Evolutionary conservation across 2,329 filamentous ascomycete genomes (phyloP).

Genomic region (Didymella keratinophila): DNA sequence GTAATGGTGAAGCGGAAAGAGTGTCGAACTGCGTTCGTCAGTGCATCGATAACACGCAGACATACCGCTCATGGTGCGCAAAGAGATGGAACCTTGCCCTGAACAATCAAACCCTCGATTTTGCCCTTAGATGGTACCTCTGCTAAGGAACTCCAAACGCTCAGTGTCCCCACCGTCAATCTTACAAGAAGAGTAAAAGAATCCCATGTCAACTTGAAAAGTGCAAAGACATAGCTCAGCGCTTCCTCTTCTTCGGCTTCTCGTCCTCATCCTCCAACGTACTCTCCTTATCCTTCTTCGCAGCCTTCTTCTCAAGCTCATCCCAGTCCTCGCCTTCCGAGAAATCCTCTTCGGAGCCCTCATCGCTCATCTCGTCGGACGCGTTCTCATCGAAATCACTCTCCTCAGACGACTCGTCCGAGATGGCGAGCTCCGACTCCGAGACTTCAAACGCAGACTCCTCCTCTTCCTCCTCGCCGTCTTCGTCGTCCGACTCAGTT

Average conservation of each 20-base stretch:
- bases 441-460: constrained; percentile 92
- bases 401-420: constrained; percentile 82
- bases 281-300: constrained; percentile 67
- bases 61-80: background rate
- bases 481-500: constrained; percentile 86
- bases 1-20: background rate
- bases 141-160: constrained; percentile 15
- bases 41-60: no score
- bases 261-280: constrained; percentile 62
- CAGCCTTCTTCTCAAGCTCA: constrained; percentile 86
- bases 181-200: constrained; percentile 16
- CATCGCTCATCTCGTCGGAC: constrained; percentile 80
- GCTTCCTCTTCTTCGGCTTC: constrained; percentile 73
- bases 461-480: constrained; percentile 77
- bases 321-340: constrained; percentile 85
- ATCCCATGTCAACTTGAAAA: no score
- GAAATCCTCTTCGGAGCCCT: constrained; percentile 62
- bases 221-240: constrained; percentile 49
- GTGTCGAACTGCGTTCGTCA: background rate
- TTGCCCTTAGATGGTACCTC: background rate
- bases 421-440: constrained; percentile 77
- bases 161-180: constrained; percentile 1
- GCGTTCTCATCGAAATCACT: constrained; percentile 94
- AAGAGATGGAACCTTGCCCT: background rate
- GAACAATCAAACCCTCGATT: no score